These are phyloP conservation scores for Paracoccidioides brasiliensis DNA, from an alignment of 2,329 filamentous ascomycete genomes.

Conservation along the genomic window DNA sequence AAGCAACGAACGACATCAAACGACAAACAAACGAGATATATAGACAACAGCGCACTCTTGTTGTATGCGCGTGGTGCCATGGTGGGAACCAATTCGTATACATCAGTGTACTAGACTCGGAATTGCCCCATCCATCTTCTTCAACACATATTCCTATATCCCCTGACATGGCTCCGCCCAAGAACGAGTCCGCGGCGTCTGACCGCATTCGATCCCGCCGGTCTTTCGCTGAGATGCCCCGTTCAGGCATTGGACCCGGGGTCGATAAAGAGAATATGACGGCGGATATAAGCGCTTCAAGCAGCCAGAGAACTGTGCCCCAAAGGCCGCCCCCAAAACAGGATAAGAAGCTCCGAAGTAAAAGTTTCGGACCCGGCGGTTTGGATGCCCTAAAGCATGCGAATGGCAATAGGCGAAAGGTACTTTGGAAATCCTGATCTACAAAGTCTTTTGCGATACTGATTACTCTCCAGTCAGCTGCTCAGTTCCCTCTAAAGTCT, in stretches of 20 bases:
- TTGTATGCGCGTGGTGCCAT: not conserved
- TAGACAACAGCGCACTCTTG: not conserved
- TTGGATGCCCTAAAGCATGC: conserved; percentile 62
- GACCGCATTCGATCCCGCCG: conserved; percentile 43
- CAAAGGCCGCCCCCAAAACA: conserved; percentile 21
- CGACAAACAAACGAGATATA: not conserved
- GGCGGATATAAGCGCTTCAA: conserved; percentile 45
- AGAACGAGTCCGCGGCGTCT: conserved; percentile 22
- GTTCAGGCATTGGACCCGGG: conserved; percentile 32
- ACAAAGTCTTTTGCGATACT: conserved; percentile 5
- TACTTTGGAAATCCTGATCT: conserved; percentile 6
- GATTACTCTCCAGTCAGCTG: conserved; percentile 25
- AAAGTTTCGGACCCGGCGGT: conserved; percentile 88
- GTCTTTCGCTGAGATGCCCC: conserved; percentile 53
- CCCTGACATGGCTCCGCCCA: conserved; percentile 20
- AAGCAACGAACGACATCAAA: not conserved
- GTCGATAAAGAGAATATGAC: conserved; percentile 70
- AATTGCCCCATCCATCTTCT: not conserved
- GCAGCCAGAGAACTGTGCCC: conserved; percentile 10
- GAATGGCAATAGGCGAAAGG: conserved; percentile 66
- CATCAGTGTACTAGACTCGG: not conserved
- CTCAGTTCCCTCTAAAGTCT: conserved; percentile 42
- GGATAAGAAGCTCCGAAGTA: conserved; percentile 67
- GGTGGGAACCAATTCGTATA: not conserved
- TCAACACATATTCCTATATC: not conserved